Evolutionary conservation across 2,329 filamentous ascomycete species (phyloP).

Genomic region (Pyrenophora seminiperda): DNA sequence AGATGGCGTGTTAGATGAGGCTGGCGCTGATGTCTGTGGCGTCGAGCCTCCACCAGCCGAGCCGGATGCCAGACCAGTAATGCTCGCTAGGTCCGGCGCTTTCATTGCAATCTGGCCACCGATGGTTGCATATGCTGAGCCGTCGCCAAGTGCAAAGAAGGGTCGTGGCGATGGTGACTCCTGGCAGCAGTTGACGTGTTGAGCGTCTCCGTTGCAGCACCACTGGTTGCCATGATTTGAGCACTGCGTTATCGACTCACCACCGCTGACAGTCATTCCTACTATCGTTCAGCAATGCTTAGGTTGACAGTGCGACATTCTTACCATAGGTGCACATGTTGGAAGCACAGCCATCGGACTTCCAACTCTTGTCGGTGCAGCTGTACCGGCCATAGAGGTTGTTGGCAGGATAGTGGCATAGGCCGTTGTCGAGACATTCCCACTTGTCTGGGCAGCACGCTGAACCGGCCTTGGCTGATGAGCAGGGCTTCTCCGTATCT

Average conservation of each 20-base stretch:
- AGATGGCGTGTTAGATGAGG: neutral
- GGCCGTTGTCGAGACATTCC: constrained; percentile 47
- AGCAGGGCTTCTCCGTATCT: constrained; percentile 42
- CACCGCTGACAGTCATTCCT: constrained; percentile 35
- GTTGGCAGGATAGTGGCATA: constrained; percentile 37
- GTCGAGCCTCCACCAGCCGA: constrained; percentile 11
- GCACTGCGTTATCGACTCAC: constrained; percentile 42
- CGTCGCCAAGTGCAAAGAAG: constrained; percentile 41
- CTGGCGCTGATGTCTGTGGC: neutral
- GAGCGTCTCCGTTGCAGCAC: constrained; percentile 43
- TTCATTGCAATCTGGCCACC: constrained; percentile 29
- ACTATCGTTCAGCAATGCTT: constrained; percentile 3
- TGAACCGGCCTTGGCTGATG: constrained; percentile 34
- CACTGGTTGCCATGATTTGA: constrained; percentile 40
- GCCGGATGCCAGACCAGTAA: constrained; percentile 30
- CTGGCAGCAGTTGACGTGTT: constrained; percentile 41
- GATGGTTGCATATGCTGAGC: constrained; percentile 41
- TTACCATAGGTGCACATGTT: constrained; percentile 46
- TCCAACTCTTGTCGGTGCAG: constrained; percentile 45
- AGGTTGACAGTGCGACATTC: neutral
- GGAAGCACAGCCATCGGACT: constrained; percentile 37
- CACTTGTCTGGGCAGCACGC: constrained; percentile 46
- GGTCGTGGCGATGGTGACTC: constrained; percentile 37
- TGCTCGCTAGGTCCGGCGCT: constrained; percentile 28
- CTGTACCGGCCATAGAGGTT: constrained; percentile 42